Percentiles rank a stretch among this genome's conserved stretches.
phyloP scores from a whole-genome alignment of 2,329 filamentous ascomycete species.

The Gaeumannomyces sp. region DNA sequence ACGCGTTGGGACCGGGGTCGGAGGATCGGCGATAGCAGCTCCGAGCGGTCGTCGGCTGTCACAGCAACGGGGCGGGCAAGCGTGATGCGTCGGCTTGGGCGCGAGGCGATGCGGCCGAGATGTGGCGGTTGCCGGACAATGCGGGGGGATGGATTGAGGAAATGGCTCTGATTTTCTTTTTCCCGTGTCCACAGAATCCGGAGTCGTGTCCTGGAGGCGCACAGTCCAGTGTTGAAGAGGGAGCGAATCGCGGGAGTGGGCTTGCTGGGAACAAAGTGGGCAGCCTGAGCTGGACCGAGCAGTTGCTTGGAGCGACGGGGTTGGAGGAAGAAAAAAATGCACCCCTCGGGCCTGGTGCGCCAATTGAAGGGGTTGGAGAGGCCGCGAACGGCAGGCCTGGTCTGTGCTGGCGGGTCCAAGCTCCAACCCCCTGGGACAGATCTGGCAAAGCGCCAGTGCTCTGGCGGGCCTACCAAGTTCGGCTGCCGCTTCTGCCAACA shows the following conservation, averaged over 20 bases:
- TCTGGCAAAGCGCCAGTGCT: background rate
- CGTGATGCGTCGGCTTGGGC: background rate
- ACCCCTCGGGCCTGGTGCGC: background rate
- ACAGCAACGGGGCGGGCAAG: background rate
- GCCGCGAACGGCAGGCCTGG: background rate
- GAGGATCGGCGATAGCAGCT: background rate
- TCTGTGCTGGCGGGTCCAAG: slow-evolving; percentile 1
- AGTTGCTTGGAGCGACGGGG: slow-evolving; percentile 1
- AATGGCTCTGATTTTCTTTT: background rate
- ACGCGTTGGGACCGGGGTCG: background rate
- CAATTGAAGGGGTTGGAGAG: slow-evolving; percentile 7
- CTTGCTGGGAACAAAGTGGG: background rate
- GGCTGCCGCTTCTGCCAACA: background rate
- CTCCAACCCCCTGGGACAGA: background rate
- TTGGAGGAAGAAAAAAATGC: background rate
- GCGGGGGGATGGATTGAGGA: background rate
- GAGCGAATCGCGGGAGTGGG: background rate
- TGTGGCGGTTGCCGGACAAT: background rate
- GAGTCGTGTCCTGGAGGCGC: background rate
- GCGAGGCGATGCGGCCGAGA: background rate
- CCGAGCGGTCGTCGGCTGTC: background rate
- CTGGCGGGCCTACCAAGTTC: background rate
- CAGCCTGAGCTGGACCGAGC: background rate
- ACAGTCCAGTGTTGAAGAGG: background rate
- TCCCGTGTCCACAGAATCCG: background rate